phyloP scores from a whole-genome alignment of 805 yeast species.

The Barnettozyma californica region DNA sequence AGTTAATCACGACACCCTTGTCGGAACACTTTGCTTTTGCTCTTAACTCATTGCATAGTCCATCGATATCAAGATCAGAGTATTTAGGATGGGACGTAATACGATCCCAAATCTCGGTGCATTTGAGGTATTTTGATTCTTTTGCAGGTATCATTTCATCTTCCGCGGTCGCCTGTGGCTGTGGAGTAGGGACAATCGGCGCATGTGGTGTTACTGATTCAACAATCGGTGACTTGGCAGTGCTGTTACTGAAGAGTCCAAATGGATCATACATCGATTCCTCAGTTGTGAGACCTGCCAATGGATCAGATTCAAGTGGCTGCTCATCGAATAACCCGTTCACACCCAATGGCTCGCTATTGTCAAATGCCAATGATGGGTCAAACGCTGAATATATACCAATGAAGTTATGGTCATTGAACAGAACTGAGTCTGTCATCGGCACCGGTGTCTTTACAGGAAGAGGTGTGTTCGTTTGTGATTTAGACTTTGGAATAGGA shows the following conservation, averaged over 20 bases:
- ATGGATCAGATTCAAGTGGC: constrained; percentile 30
- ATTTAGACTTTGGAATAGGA: constrained; percentile 51
- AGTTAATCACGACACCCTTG: constrained; percentile 81
- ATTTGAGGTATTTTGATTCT: constrained; percentile 54
- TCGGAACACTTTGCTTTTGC: constrained; percentile 94
- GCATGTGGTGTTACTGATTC: constrained; percentile 3
- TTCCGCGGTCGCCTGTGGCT: constrained; percentile 11
- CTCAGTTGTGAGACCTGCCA: constrained; percentile 44
- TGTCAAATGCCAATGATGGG: constrained; percentile 44
- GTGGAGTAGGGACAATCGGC: not conserved
- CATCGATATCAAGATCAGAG: constrained; percentile 90
- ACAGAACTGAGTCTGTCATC: constrained; percentile 31
- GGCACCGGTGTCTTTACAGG: not conserved
- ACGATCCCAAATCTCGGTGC: constrained; percentile 96
- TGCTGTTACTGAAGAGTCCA: constrained; percentile 21
- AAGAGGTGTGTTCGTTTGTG: constrained; percentile 11
- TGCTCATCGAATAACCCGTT: constrained; percentile 10
- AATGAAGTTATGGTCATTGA: constrained; percentile 28
- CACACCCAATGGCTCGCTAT: constrained; percentile 6
- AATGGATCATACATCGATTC: constrained; percentile 55
- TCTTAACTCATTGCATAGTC: constrained; percentile 84
- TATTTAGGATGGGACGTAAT: constrained; percentile 91
- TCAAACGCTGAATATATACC: constrained; percentile 37
- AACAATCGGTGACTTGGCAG: constrained; percentile 10
- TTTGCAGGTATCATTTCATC: constrained; percentile 63